phyloP scores from a whole-genome alignment of 1,284 basidiomycete genomes.

The Leucocoprinus gongylophorus region DNA sequence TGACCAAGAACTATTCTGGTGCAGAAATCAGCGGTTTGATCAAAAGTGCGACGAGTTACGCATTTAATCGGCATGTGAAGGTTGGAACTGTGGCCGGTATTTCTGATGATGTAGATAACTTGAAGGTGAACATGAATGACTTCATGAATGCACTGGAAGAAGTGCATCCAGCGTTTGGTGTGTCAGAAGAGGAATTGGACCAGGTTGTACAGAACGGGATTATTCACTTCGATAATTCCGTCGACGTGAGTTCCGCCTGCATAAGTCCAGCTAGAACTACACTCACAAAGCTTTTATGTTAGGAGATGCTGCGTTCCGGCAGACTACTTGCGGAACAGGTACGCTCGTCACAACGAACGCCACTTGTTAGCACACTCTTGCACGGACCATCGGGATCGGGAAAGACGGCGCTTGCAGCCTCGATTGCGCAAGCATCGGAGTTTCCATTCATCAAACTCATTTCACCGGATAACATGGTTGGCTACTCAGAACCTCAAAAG shows the following conservation, averaged over 20 bases:
- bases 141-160: constrained; percentile 93
- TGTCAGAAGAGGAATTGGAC: constrained; percentile 93
- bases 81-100: constrained; percentile 97
- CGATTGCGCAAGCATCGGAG: constrained; percentile 87
- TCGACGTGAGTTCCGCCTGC: constrained; percentile 57
- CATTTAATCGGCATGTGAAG: constrained; percentile 97
- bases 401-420: constrained; percentile 94
- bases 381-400: constrained; percentile 90
- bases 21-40: constrained; percentile 96
- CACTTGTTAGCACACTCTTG: constrained; percentile 85
- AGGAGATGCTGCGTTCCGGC: constrained; percentile 90
- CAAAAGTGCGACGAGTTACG: constrained; percentile 97
- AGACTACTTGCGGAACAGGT: constrained; percentile 94
- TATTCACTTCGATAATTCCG: constrained; percentile 74
- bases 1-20: constrained; percentile 97
- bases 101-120: constrained; percentile 89
- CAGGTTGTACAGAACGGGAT: constrained; percentile 97
- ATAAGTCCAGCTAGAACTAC: constrained; percentile 12
- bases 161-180: constrained; percentile 96
- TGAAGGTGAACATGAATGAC: constrained; percentile 84
- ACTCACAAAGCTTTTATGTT: constrained; percentile 3
- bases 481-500: constrained; percentile 88
- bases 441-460: constrained; percentile 99
- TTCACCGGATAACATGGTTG: constrained; percentile 96
- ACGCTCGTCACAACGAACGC: constrained; percentile 82